Evolutionary conservation across 805 yeast genomes (phyloP).

Genomic region (Maudiozyma barnettii): DNA sequence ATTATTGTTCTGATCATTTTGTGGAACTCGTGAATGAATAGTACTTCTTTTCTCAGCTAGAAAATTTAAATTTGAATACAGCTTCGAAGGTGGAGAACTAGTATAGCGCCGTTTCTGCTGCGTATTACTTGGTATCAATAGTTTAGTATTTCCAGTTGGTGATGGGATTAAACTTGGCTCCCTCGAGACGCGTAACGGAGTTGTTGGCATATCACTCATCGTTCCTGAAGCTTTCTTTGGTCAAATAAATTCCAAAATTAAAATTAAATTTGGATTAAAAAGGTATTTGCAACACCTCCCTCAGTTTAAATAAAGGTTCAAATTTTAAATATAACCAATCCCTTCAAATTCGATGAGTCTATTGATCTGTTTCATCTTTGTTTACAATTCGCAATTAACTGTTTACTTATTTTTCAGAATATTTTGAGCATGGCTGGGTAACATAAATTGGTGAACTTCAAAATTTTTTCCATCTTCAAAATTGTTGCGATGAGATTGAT

Average conservation of each 20-base stretch:
- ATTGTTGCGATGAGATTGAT: constrained; percentile 1
- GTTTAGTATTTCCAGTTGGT: background rate
- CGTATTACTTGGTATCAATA: background rate
- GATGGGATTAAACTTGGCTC: constrained; percentile 2
- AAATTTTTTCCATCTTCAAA: background rate
- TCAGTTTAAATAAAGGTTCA: no score
- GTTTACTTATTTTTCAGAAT: background rate
- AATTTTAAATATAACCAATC: no score
- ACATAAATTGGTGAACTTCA: background rate
- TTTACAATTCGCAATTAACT: background rate
- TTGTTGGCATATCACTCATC: constrained; percentile 4
- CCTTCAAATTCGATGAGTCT: background rate
- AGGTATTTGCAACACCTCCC: no score
- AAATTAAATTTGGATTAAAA: no score
- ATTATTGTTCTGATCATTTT: background rate
- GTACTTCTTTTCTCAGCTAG: background rate
- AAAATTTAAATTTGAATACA: background rate
- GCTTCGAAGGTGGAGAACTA: constrained; percentile 5
- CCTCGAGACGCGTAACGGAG: constrained; percentile 3
- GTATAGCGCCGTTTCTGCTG: constrained; percentile 8
- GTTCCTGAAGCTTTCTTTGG: background rate
- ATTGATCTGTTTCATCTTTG: constrained; percentile 2
- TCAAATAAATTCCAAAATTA: no score
- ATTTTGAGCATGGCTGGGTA: background rate
- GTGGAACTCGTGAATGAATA: background rate